These are phyloP conservation scores for Aspergillus conjunctus DNA, from an alignment of 495 filamentous ascomycete species.

Conservation along the genomic window DNA sequence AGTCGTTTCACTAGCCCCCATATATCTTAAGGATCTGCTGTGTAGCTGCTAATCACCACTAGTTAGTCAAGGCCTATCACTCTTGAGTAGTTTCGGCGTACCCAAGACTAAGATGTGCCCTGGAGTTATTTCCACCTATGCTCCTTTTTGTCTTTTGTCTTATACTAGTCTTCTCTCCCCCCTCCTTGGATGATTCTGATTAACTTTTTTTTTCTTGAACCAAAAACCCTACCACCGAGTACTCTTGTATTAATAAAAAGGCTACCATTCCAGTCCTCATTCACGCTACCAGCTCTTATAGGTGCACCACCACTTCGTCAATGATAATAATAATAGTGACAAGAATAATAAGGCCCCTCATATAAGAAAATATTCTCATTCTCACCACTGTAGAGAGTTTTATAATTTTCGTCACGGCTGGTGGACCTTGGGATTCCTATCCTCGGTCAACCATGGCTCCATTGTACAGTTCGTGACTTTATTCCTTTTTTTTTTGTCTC, in stretches of 20 bases:
- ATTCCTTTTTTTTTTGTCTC: too few relatives aligned
- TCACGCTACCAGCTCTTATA: constrained; percentile 15
- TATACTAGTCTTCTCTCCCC: constrained; percentile 2
- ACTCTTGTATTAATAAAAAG: background rate
- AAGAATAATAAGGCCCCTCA: constrained; percentile 15
- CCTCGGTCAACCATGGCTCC: too few relatives aligned
- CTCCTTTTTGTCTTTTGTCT: background rate
- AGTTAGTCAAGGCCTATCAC: constrained; percentile 19
- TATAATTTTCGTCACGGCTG: too few relatives aligned
- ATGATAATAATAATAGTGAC: too few relatives aligned
- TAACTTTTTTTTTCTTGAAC: constrained; percentile 17
- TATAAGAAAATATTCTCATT: background rate
- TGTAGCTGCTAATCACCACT: constrained; percentile 28
- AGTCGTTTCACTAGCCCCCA: background rate
- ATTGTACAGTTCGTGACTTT: too few relatives aligned
- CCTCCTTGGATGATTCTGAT: constrained; percentile 18
- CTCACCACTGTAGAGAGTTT: too few relatives aligned
- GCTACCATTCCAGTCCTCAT: constrained; percentile 2
- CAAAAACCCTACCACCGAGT: constrained; percentile 16
- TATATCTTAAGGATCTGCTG: constrained; percentile 22
- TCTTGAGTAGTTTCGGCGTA: constrained; percentile 17
- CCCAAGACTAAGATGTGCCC: background rate
- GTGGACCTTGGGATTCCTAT: too few relatives aligned
- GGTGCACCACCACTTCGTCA: constrained; percentile 14
- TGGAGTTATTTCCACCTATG: constrained; percentile 1